Conservation (phyloP, 768 basidiomycete genomes). For the Tephrocybe rancida region DNA sequence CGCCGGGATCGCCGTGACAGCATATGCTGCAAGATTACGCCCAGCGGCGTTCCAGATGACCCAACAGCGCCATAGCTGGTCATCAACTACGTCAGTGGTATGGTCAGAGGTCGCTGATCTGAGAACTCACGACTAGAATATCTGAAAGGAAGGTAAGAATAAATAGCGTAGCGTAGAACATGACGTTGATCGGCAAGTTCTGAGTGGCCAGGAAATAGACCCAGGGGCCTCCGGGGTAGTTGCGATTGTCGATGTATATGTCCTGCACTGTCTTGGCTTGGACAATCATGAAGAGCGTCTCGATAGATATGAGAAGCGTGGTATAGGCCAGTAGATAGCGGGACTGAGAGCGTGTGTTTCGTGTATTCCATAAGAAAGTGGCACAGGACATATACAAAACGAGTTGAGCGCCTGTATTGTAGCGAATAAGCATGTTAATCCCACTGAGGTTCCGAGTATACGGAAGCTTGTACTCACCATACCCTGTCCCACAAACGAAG, state of each 20-base stretch:
- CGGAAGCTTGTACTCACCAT: slow-evolving; percentile 31
- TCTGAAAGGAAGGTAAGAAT: slow-evolving; percentile 43
- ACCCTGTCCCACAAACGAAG: slow-evolving; percentile 40
- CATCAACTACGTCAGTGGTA: neutral
- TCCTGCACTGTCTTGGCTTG: slow-evolving; percentile 42
- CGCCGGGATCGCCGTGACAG: slow-evolving; percentile 28
- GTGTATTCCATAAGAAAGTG: slow-evolving; percentile 36
- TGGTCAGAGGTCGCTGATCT: neutral
- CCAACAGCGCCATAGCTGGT: slow-evolving; percentile 42
- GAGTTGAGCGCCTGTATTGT: slow-evolving; percentile 36
- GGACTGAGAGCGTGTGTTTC: slow-evolving; percentile 27
- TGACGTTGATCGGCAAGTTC: slow-evolving; percentile 41
- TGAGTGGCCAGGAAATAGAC: slow-evolving; percentile 43
- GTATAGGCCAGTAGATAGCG: slow-evolving; percentile 40
- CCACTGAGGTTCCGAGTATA: neutral
- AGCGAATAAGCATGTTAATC: neutral
- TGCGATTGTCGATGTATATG: slow-evolving; percentile 44
- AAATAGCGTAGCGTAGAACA: slow-evolving; percentile 45
- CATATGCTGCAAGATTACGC: slow-evolving; percentile 20
- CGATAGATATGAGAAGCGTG: slow-evolving; percentile 35
- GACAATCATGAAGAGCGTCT: slow-evolving; percentile 38
- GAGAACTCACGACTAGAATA: slow-evolving; percentile 31
- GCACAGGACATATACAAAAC: slow-evolving; percentile 38
- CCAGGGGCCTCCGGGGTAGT: slow-evolving; percentile 47
- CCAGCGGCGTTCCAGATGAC: slow-evolving; percentile 39